phyloP scores from a whole-genome alignment of 495 filamentous ascomycete genomes.

The Hypoxylon trugodes region DNA sequence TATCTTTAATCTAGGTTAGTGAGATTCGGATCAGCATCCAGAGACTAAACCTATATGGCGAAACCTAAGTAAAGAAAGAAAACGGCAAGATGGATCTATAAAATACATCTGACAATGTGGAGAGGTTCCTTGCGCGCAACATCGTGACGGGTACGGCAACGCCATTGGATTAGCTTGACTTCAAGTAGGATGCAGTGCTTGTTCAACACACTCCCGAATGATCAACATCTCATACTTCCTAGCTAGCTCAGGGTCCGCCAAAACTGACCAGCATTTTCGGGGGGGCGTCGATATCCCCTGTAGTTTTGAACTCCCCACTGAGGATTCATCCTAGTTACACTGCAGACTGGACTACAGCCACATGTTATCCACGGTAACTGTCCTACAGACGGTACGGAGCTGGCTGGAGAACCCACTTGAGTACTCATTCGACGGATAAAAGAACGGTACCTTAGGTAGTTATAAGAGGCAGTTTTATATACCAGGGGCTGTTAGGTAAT shows the following conservation, averaged over 20 bases:
- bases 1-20: conserved; percentile 14
- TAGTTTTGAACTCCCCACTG: conserved; percentile 31
- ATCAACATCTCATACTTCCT: conserved; percentile 35
- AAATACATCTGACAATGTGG: conserved; percentile 30
- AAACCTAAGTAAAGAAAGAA: not conserved
- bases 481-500: not conserved
- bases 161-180: conserved; percentile 32
- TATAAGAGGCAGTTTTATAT: conserved; percentile 34
- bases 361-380: conserved; percentile 14
- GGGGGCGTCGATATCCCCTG: conserved; percentile 19
- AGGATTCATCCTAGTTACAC: conserved; percentile 44
- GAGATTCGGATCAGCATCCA: conserved; percentile 37
- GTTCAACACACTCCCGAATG: conserved; percentile 23
- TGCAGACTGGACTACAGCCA: conserved; percentile 33
- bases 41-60: conserved; percentile 22
- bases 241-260: conserved; percentile 21
- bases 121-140: conserved; percentile 21
- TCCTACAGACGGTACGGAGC: conserved; percentile 15
- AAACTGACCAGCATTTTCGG: conserved; percentile 35
- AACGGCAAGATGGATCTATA: conserved; percentile 27
- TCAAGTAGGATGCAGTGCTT: conserved; percentile 34
- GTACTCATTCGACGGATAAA: conserved; percentile 33
- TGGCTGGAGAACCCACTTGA: conserved; percentile 26
- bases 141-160: conserved; percentile 28
- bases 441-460: conserved; percentile 6